Conservation (phyloP, 495 filamentous ascomycete species). For the Podospora tetraspora region DNA sequence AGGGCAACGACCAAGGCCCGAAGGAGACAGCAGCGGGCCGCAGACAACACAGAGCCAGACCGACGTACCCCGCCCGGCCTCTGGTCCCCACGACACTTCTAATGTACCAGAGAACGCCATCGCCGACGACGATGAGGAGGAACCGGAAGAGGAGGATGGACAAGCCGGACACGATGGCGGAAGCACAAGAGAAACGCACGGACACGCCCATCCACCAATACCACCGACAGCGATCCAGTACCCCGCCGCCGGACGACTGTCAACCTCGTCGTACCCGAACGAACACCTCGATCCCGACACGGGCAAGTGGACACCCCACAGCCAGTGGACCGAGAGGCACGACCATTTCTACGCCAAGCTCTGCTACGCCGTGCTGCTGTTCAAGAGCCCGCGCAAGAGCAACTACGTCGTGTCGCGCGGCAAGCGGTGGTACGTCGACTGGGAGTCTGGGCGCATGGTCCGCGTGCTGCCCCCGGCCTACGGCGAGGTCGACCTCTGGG, state of each 20-base stretch:
- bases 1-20: conserved; percentile 24
- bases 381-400: conserved; percentile 40
- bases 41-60: conserved; percentile 18
- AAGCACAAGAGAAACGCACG: conserved; percentile 10
- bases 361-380: conserved; percentile 48
- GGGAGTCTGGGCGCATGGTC: conserved; percentile 40
- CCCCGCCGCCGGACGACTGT: conserved; percentile 25
- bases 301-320: conserved; percentile 49
- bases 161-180: conserved; percentile 15
- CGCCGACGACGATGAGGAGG: neutral
- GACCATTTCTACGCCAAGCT: conserved; percentile 50
- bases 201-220: neutral
- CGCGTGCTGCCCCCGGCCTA: conserved; percentile 38
- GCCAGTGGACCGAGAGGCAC: conserved; percentile 42
- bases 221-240: conserved; percentile 15
- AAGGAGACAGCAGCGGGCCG: conserved; percentile 23
- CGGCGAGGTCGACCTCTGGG: conserved; percentile 34
- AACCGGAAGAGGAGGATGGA: conserved; percentile 12
- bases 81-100: conserved; percentile 1
- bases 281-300: conserved; percentile 31
- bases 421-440: conserved; percentile 45
- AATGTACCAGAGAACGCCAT: conserved; percentile 9
- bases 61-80: neutral
- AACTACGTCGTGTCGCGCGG: conserved; percentile 43
- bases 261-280: conserved; percentile 33